Percentiles rank a stretch among this genome's conserved stretches.
Evolutionary conservation across 2,329 filamentous ascomycete species (phyloP).

Genomic region (Nemania serpens): DNA sequence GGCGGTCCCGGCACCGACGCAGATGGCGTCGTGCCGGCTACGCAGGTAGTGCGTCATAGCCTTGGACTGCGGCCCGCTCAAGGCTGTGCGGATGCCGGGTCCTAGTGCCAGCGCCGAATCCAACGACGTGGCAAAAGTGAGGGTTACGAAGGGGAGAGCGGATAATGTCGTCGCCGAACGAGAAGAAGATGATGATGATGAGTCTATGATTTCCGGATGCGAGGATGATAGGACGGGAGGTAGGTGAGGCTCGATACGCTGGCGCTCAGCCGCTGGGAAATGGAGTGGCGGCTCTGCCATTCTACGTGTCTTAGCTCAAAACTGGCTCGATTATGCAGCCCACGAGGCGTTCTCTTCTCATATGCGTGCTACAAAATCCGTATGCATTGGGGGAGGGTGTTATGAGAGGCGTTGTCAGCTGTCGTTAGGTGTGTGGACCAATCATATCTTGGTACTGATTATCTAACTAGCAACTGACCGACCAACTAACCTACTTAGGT

Average conservation of each 20-base stretch:
- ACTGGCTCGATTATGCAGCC: too few species aligned
- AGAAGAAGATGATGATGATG: neutral
- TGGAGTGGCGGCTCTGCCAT: constrained; percentile 39
- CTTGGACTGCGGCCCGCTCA: constrained; percentile 84
- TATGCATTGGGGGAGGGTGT: too few species aligned
- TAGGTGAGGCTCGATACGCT: constrained; percentile 41
- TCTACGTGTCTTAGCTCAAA: neutral
- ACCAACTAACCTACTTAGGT: too few species aligned
- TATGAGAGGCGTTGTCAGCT: too few species aligned
- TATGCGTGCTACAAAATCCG: too few species aligned
- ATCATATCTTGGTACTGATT: too few species aligned
- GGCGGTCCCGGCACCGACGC: constrained; percentile 83
- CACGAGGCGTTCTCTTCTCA: too few species aligned
- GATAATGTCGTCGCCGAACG: constrained; percentile 12
- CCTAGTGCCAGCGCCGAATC: constrained; percentile 78
- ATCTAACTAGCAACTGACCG: too few species aligned
- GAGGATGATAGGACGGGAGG: constrained; percentile 26
- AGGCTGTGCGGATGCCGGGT: constrained; percentile 77
- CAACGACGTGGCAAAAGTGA: constrained; percentile 90
- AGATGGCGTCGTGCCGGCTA: constrained; percentile 79
- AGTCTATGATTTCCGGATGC: neutral
- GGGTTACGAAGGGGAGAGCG: constrained; percentile 59
- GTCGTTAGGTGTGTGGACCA: too few species aligned
- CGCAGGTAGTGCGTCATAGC: constrained; percentile 93
- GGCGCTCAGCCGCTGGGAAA: constrained; percentile 37